A percentile compares a stretch with the other conserved stretches of the same genome.
Conservation (phyloP, 176 grass and related monocot genomes). For the maize (Zea mays) region DNA sequence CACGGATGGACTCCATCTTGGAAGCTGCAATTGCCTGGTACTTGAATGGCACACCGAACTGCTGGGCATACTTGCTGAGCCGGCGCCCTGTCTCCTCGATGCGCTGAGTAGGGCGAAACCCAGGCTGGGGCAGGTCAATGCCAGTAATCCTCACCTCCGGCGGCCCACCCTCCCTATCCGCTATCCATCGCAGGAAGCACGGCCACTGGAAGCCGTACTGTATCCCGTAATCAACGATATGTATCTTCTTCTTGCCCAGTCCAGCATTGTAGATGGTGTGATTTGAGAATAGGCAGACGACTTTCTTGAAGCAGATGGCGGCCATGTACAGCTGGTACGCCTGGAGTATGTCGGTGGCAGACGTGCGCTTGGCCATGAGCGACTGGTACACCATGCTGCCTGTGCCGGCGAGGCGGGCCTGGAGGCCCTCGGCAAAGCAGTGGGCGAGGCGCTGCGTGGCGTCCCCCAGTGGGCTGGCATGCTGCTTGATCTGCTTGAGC, state of each 20-base stretch:
- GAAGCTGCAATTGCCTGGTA: constrained; percentile 47
- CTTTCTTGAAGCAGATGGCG: constrained; percentile 79
- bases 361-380: constrained; percentile 61
- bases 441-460: constrained; percentile 71
- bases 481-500: constrained; percentile 74
- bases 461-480: constrained; percentile 49
- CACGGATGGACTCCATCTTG: constrained; percentile 61
- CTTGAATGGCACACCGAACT: constrained; percentile 63
- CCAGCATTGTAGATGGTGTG: constrained; percentile 50
- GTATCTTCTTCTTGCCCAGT: constrained; percentile 60
- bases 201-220: constrained; percentile 86
- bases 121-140: constrained; percentile 74
- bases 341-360: constrained; percentile 48
- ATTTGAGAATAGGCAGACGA: constrained; percentile 52
- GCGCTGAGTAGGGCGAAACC: constrained; percentile 58
- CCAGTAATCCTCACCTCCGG: constrained; percentile 68
- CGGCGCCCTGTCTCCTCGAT: constrained; percentile 76
- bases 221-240: constrained; percentile 76
- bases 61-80: constrained; percentile 49
- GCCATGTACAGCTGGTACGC: constrained; percentile 82
- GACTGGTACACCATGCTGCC: constrained; percentile 68
- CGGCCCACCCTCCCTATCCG: constrained; percentile 49
- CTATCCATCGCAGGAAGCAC: constrained; percentile 52
- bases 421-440: constrained; percentile 75
- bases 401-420: constrained; percentile 61